Evolutionary conservation across 2,329 filamentous ascomycete species (phyloP).

Genomic region (Penicillium capsulatum): DNA sequence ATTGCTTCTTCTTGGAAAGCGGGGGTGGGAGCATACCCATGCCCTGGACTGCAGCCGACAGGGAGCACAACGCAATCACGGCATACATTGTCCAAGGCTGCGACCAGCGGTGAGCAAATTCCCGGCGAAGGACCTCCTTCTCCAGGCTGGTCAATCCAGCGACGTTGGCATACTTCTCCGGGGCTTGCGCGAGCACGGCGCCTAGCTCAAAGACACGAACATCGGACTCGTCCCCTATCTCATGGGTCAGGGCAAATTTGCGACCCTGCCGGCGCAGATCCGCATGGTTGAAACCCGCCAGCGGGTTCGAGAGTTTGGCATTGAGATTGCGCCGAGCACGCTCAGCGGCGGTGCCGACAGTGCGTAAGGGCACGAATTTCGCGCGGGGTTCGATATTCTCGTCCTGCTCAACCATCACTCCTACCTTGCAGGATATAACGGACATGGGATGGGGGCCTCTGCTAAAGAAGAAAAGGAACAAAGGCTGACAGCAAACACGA

Average conservation of each 20-base stretch:
- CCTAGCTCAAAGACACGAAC: constrained; percentile 58
- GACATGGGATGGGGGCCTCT: background rate
- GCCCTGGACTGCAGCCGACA: constrained; percentile 66
- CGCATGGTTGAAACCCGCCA: constrained; percentile 47
- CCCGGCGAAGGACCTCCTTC: constrained; percentile 53
- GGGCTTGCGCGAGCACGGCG: constrained; percentile 55
- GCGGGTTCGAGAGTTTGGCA: constrained; percentile 53
- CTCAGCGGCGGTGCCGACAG: constrained; percentile 35
- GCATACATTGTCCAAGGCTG: constrained; percentile 64
- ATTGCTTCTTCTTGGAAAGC: background rate
- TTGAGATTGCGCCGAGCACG: constrained; percentile 41
- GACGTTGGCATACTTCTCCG: constrained; percentile 49
- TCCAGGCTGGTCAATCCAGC: constrained; percentile 57
- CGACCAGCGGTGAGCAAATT: constrained; percentile 64
- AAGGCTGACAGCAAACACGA: background rate
- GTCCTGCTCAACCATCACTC: constrained; percentile 9
- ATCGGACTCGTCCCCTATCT: constrained; percentile 53
- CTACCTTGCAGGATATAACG: background rate
- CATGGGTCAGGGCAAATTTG: constrained; percentile 55
- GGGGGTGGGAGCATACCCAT: constrained; percentile 47
- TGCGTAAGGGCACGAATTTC: constrained; percentile 22
- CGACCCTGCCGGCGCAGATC: constrained; percentile 56
- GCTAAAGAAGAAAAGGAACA: constrained; percentile 1
- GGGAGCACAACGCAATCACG: constrained; percentile 62
- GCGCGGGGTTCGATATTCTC: constrained; percentile 10